Evolutionary conservation across 495 filamentous ascomycete genomes (phyloP).

Genomic region (Talaromyces nanjingensis): DNA sequence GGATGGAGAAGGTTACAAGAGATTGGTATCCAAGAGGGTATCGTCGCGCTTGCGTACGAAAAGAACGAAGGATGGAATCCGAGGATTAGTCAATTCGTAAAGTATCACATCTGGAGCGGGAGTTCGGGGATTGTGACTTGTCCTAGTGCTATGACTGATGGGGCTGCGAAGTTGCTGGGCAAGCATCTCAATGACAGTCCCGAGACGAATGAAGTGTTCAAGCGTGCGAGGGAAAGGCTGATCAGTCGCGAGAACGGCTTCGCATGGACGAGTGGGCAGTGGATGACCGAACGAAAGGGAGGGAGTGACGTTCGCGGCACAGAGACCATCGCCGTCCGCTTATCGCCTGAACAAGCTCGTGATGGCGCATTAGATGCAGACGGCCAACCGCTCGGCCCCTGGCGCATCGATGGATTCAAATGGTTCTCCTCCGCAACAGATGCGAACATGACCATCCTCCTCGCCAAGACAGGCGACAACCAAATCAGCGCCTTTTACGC

Average conservation of each 20-base stretch:
- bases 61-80: constrained; percentile 21
- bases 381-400: constrained; percentile 47
- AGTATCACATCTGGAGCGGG: constrained; percentile 58
- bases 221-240: constrained; percentile 41
- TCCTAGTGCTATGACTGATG: constrained; percentile 65
- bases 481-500: constrained; percentile 61
- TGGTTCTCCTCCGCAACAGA: constrained; percentile 75
- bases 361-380: constrained; percentile 27
- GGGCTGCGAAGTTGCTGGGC: constrained; percentile 55
- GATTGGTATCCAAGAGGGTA: constrained; percentile 30
- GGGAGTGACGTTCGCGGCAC: constrained; percentile 68
- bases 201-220: constrained; percentile 36
- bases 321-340: constrained; percentile 52
- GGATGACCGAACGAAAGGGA: constrained; percentile 79
- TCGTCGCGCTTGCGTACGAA: constrained; percentile 37
- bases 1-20: constrained; percentile 35
- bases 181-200: constrained; percentile 33
- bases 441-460: constrained; percentile 59
- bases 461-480: constrained; percentile 51
- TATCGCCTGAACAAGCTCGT: background rate
- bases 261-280: constrained; percentile 72
- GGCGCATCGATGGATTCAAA: constrained; percentile 62
- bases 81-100: constrained; percentile 47
- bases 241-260: constrained; percentile 47
- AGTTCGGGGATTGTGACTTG: constrained; percentile 58